These are phyloP conservation scores for Suhomyces sp. DNA, from an alignment of 805 yeast species.

Conservation along the genomic window DNA sequence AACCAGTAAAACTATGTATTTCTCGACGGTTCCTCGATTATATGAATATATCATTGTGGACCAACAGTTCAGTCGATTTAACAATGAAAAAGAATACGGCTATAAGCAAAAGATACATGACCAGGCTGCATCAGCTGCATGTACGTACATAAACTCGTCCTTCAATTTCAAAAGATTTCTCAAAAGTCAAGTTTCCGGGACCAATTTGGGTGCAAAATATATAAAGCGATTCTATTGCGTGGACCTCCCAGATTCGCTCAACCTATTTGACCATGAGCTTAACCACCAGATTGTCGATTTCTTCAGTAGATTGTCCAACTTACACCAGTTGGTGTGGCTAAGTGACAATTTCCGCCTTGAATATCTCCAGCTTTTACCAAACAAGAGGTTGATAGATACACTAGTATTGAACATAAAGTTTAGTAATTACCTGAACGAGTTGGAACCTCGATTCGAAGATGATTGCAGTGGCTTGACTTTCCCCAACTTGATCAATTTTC, in stretches of 20 bases:
- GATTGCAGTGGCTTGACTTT: slow-evolving; percentile 15
- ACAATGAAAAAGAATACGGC: slow-evolving; percentile 21
- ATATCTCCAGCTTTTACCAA: slow-evolving; percentile 29
- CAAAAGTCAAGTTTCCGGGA: slow-evolving; percentile 3
- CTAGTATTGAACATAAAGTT: slow-evolving; percentile 32
- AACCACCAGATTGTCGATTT: slow-evolving; percentile 22
- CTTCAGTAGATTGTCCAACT: slow-evolving; percentile 21
- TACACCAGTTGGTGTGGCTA: slow-evolving; percentile 32
- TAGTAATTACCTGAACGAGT: slow-evolving; percentile 16
- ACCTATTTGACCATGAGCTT: slow-evolving; percentile 31
- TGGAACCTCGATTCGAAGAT: slow-evolving; percentile 4
- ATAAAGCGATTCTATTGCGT: slow-evolving; percentile 30
- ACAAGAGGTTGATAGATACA: slow-evolving; percentile 19
- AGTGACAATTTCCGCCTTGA: slow-evolving; percentile 28
- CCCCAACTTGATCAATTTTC: slow-evolving; percentile 28
- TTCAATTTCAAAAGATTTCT: slow-evolving; percentile 40
- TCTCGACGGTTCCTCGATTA: slow-evolving; percentile 30
- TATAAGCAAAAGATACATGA: slow-evolving; percentile 2
- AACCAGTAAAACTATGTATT: slow-evolving; percentile 27
- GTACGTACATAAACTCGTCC: slow-evolving; percentile 35
- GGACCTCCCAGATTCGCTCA: slow-evolving; percentile 42
- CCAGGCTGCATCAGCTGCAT: slow-evolving; percentile 6
- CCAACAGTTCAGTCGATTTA: slow-evolving; percentile 33
- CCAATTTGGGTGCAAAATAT: slow-evolving; percentile 1
- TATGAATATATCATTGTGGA: slow-evolving; percentile 40